Evolutionary conservation across 176 grass and related monocot species (phyloP), one percentile per base, ranked within the genome.

Genomic region (Poa annua): DNA sequence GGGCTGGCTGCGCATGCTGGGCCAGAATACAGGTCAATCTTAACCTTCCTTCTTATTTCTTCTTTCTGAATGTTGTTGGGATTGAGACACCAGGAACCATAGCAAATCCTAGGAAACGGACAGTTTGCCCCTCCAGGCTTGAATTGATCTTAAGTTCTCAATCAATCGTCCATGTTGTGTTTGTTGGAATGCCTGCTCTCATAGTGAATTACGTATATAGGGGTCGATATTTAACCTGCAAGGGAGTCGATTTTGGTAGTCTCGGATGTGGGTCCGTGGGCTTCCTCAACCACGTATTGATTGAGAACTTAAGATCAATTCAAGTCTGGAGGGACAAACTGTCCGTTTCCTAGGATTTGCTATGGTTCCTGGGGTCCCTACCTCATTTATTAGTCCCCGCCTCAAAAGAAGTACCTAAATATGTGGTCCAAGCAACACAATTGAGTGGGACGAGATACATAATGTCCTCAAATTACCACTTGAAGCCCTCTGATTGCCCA

Each of bases 11-110:
- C 57, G 2, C 84, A 67, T 36, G 93, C 93, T 8, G 91, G 91
- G 25, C 73, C 91, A 1, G 86, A 81, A 77, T 98, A 91, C 74
- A 95, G 89, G 96, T 95, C 12, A 86, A 78, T 79, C 75, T 19
- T 47, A 63, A 15, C 54, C 21, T 78, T 78, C 35, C 14, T 26
- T 68, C 11, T 90, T 17, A 41, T 36, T 21, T n/a, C 29, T 19
- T 42, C 33, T 20, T 6, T 42, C 77, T 42, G 19, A 54, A 61
- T 66, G 14, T 77, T 22, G 32, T 19, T n/a, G 50, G 32, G 7
- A 29, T 29, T 29, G 29, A 29, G 29, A 29, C 29, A 29, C 29
- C 29, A 29, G 29, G 29, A 29, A 29, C 29, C 29, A 29, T 29
- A 29, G 29, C 29, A 29, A 29, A 29, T 29, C 29, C 29, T 29